phyloP scores from a whole-genome alignment of 225 moss, liverwort and hornwort species.

The Antitrichia curtipendula region DNA sequence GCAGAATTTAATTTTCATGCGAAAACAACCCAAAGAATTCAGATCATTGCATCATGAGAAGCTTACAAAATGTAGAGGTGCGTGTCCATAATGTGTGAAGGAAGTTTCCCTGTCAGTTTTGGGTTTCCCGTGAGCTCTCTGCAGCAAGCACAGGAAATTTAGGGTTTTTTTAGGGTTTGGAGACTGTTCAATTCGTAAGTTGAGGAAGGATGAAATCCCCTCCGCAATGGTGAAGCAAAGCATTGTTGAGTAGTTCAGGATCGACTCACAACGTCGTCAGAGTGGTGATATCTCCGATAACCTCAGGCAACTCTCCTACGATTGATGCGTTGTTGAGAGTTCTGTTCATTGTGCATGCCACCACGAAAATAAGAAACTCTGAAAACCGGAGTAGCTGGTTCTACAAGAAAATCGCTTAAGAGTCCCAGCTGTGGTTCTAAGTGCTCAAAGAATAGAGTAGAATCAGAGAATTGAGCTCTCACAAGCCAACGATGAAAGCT shows the following conservation, averaged over 20 bases:
- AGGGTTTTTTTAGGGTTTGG: background rate
- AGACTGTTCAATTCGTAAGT: background rate
- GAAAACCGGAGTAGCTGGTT: background rate
- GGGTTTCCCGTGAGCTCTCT: constrained; percentile 2
- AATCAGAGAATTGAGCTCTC: background rate
- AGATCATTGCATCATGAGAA: background rate
- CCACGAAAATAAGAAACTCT: background rate
- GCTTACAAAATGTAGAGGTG: background rate
- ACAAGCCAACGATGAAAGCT: background rate
- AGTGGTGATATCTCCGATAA: background rate
- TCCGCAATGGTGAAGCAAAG: background rate
- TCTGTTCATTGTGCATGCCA: background rate
- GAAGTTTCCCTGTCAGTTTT: background rate
- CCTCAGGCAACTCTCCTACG: background rate
- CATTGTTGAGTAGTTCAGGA: background rate
- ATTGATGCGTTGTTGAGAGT: background rate
- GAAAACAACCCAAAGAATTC: background rate
- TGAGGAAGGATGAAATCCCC: background rate
- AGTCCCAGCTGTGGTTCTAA: background rate
- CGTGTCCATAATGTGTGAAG: background rate
- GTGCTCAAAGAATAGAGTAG: background rate
- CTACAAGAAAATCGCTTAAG: background rate
- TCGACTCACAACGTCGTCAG: background rate
- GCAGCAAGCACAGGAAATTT: background rate
- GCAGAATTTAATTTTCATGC: background rate